Base-by-base conservation (phyloP, 129 eudicot genomes). In the Pulicaria dysenterica region DNA sequence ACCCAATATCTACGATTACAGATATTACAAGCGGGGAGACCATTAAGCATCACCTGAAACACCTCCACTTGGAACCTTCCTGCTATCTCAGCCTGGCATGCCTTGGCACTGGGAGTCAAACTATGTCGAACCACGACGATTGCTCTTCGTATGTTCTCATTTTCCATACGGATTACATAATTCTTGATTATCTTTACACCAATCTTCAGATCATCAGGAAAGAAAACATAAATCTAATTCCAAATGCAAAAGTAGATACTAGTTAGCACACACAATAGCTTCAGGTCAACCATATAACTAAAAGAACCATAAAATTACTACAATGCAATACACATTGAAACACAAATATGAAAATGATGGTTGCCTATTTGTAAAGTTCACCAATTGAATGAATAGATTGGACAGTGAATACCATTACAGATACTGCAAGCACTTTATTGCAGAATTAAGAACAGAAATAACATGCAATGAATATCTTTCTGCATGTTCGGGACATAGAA, bases 161-260 rank as follows among this genome's bases (percentile, higher is more conserved):
- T 34, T 71, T 63, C 66, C 82, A 78, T 70, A 54, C 72, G 77
- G 5, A 62, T 19, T 13, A 78, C 50, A 70, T 78, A 78, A 8
- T 64, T 38, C 73, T 63, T 78, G 43, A 78, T 71, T 71, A 62
- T 2, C 36, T 55, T 55, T 38, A 78, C 82, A 43, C 82, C 77
- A 36, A 78, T 78, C 82, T 78, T 78, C 82, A 78, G 51, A 15
- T 70, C 73, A 36, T 78, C 72, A 12, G 82, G 82, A 61, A 78
- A 78, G 82, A 78, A 78, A 78, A 78, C 82, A 43, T 14, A 62
- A 34, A 78, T 78, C 82, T 78, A 77, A 63, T 62, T 42, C 64
- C 56, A 46, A 59, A 58, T 42, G 56, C 56, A 46, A 59, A 58
- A 58, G 9, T 66, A 0, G 45, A 17, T 40, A 65, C 10, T 8